A percentile compares a stretch with the other conserved stretches of the same genome.
These are phyloP conservation scores for Lachnellula occidentalis DNA, from an alignment of 2,329 filamentous ascomycete genomes.

Conservation along the genomic window DNA sequence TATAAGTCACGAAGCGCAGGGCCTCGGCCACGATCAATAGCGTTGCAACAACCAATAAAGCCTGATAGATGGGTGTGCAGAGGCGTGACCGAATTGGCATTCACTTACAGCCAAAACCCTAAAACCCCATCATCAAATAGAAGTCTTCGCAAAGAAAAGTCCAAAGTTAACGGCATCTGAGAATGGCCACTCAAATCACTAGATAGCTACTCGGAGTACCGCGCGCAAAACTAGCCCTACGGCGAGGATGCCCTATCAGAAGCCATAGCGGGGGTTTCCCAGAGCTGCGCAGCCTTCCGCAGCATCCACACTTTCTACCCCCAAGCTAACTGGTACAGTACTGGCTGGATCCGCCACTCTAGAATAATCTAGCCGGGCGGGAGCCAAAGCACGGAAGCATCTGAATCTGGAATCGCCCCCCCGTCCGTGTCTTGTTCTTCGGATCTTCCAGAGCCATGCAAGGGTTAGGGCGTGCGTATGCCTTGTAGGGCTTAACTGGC, in stretches of 20 bases:
- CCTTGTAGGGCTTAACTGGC: slow-evolving; percentile 3
- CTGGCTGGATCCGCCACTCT: neutral
- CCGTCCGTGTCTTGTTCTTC: neutral
- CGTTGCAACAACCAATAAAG: neutral
- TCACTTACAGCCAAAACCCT: neutral
- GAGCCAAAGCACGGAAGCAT: neutral
- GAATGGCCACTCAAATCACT: neutral
- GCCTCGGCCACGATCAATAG: no score
- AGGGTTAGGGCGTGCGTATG: neutral
- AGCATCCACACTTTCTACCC: neutral
- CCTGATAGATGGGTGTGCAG: neutral
- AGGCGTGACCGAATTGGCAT: neutral
- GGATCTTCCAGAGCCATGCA: slow-evolving; percentile 1
- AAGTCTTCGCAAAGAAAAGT: neutral
- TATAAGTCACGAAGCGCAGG: neutral
- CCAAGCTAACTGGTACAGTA: neutral
- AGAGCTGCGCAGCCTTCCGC: neutral
- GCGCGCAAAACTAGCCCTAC: neutral
- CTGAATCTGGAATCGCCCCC: neutral
- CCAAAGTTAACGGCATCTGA: neutral
- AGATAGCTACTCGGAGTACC: neutral
- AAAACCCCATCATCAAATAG: no score
- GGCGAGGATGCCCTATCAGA: neutral
- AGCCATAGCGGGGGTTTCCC: neutral
- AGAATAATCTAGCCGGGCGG: neutral